Base-by-base conservation (phyloP, 345 rosid species). In the Citrus reticulata region DNA sequence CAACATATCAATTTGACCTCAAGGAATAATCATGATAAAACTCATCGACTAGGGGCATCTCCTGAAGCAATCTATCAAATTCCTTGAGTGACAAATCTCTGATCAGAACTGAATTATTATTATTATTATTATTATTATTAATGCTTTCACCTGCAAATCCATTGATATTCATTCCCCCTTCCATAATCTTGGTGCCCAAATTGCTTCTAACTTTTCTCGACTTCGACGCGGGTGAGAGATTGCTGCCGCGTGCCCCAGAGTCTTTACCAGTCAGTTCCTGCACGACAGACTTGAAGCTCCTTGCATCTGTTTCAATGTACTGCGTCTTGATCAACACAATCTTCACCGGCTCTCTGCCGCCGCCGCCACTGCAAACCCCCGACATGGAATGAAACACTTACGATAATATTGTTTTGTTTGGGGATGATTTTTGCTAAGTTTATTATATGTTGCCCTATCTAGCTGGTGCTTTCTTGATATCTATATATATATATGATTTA, bases 191-290 rank as follows among this genome's bases (percentile, higher is more conserved):
- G 24, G 3, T 32, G 24, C 40, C 24, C 19, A 9, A 17, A 32
- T 32, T 16, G 1, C 0, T 22, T 32, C 35, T 16, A 11, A 0
- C 16, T 13, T 32, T 65, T 32, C 24, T 64, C n/a, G 68, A 64
- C 39, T 16, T 65, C 4, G 13, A 46, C 16, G 17, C 10, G 17
- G 51, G 51, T 13, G 51, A 16, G 14, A 4, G 34, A 7, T 17
- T 19, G 19, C 2, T 65, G 17, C 9, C 2, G 2, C 11, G 5
- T 29, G 72, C 86, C n/a, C 71, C 78, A 10, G 92, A 85, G 57
- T 87, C 81, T 42, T 89, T 87, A 34, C 92, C 88, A 6, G 92
- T 89, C n/a, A 89, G 77, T 58, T 85, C 81, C 49, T 89, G 92
- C 72, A 89, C 92, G n/a, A 87, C 86, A 5, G 87, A 84, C 74